Percentiles rank a stretch among this genome's conserved stretches.
Evolutionary conservation across 768 basidiomycete species (phyloP).

Genomic region (Wakefieldia striispora): DNA sequence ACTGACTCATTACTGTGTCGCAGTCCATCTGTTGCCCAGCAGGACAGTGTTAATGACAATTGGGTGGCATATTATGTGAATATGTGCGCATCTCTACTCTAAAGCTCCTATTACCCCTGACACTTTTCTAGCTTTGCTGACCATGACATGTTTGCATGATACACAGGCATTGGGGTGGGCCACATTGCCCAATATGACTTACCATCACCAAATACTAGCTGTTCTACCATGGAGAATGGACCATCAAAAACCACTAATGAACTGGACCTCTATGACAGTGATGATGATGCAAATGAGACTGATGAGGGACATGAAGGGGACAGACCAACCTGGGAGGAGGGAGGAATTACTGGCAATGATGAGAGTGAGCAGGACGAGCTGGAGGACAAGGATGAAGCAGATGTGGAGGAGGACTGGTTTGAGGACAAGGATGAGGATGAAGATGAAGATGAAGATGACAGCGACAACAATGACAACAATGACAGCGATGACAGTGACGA

Average conservation of each 20-base stretch:
- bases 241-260: too few species aligned
- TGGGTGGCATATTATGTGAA: constrained; percentile 1
- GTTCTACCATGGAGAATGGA: too few species aligned
- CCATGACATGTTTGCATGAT: constrained; percentile 7
- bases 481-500: neutral
- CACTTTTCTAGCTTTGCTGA: neutral
- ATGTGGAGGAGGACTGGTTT: neutral
- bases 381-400: neutral
- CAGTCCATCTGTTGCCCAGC: neutral
- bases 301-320: too few species aligned
- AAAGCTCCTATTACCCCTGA: neutral
- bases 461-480: neutral
- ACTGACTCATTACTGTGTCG: neutral
- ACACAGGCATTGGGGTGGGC: constrained; percentile 2
- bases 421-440: neutral
- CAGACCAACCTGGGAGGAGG: too few species aligned
- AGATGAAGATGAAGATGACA: neutral
- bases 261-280: neutral
- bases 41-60: neutral
- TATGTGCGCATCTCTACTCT: neutral
- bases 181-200: neutral
- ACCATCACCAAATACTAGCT: neutral
- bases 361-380: too few species aligned
- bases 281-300: neutral
- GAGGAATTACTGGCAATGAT: neutral